These are phyloP conservation scores for Hawksworthiomyces lignivorus DNA, from an alignment of 2,329 filamentous ascomycete species.

Conservation along the genomic window DNA sequence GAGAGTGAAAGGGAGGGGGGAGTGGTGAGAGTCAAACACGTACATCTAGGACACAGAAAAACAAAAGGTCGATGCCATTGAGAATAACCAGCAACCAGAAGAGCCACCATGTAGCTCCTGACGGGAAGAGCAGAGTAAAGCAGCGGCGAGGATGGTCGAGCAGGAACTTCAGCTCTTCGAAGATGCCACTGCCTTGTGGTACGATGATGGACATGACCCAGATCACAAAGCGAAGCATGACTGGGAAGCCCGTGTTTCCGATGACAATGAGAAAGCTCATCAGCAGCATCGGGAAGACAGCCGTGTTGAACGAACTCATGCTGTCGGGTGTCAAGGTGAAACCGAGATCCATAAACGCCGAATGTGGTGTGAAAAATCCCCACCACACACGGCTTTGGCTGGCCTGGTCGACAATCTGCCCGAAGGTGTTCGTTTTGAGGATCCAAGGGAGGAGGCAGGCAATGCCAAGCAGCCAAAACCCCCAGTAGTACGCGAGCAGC, in stretches of 20 bases:
- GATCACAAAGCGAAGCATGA: slow-evolving; percentile 89
- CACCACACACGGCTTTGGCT: slow-evolving; percentile 74
- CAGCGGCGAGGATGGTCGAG: slow-evolving; percentile 92
- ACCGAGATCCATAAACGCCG: slow-evolving; percentile 91
- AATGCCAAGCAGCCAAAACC: slow-evolving; percentile 72
- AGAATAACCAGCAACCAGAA: slow-evolving; percentile 77
- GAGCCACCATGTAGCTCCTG: slow-evolving; percentile 89
- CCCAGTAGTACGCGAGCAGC: slow-evolving; percentile 71
- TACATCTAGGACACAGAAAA: slow-evolving; percentile 89
- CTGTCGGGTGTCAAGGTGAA: slow-evolving; percentile 88
- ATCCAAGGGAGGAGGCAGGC: slow-evolving; percentile 78
- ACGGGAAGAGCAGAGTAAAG: slow-evolving; percentile 90
- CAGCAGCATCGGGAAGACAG: slow-evolving; percentile 66
- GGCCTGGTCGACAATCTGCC: slow-evolving; percentile 51
- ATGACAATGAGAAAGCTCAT: slow-evolving; percentile 85
- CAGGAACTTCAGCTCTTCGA: slow-evolving; percentile 85
- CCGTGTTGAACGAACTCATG: slow-evolving; percentile 80
- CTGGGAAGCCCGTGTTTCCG: slow-evolving; percentile 91
- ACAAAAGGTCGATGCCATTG: slow-evolving; percentile 77
- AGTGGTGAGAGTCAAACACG: slow-evolving; percentile 26
- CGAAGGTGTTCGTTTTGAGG: slow-evolving; percentile 51
- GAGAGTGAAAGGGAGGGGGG: background rate
- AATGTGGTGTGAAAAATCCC: slow-evolving; percentile 81
- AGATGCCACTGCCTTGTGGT: slow-evolving; percentile 59
- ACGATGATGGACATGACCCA: slow-evolving; percentile 67